phyloP scores from a whole-genome alignment of 169 alveolate species.

The Plasmodium inui region DNA sequence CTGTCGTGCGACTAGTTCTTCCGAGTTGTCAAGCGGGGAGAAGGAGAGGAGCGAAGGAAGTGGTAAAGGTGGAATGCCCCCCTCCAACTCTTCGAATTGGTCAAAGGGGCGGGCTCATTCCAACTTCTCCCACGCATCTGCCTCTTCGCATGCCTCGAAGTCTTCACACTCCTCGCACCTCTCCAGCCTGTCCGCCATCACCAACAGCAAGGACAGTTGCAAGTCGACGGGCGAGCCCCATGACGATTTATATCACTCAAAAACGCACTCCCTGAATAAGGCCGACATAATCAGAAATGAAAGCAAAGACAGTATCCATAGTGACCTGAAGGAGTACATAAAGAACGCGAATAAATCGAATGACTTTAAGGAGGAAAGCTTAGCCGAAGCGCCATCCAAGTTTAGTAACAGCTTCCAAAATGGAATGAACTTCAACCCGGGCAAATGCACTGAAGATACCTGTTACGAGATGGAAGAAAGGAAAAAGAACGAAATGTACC shows the following conservation, averaged over 20 bases:
- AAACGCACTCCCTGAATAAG: neutral
- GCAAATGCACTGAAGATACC: neutral
- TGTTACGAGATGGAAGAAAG: conserved; percentile 16
- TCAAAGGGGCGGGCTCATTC: neutral
- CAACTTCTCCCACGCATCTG: neutral
- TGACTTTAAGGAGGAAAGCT: conserved; percentile 1
- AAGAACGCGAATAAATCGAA: conserved; percentile 7
- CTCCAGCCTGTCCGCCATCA: conserved; percentile 1
- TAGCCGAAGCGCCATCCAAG: neutral
- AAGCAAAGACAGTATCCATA: conserved; percentile 6
- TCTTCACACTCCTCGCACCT: neutral
- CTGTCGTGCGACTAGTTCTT: neutral
- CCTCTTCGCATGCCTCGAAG: neutral
- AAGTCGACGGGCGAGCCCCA: neutral
- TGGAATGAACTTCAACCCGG: neutral
- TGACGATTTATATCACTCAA: neutral
- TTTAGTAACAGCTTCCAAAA: neutral
- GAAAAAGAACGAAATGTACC: conserved; percentile 48
- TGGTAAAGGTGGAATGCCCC: neutral
- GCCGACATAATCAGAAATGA: neutral
- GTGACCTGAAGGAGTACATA: conserved; percentile 40
- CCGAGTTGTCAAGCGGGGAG: neutral
- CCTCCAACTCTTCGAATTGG: neutral
- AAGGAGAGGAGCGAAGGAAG: neutral
- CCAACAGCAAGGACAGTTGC: neutral